Percentiles rank a stretch among this genome's conserved stretches.
Conservation (phyloP, 169 alveolate species). For the Plasmodium vinckei region DNA sequence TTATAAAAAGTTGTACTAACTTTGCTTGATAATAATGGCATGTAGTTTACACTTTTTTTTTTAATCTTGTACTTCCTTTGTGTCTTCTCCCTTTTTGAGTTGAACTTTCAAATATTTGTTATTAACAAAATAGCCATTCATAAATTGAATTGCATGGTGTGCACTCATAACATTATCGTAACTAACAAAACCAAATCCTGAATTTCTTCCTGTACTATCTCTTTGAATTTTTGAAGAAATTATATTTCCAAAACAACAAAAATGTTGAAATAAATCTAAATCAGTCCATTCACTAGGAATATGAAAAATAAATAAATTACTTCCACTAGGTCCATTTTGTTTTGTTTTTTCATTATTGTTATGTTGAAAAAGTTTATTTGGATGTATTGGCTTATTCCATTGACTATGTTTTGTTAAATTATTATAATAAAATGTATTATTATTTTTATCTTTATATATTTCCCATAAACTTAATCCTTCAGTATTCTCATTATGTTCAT, state of each 20-base stretch:
- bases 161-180: conserved; percentile 91
- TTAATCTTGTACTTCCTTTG: conserved; percentile 15
- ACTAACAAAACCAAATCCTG: conserved; percentile 93
- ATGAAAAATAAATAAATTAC: conserved; percentile 93
- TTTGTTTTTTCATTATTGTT: conserved; percentile 79
- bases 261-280: conserved; percentile 87
- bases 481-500: conserved; percentile 79
- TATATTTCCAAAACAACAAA: conserved; percentile 91
- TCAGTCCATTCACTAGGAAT: conserved; percentile 93
- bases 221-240: conserved; percentile 92
- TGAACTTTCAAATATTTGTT: conserved; percentile 90
- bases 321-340: conserved; percentile 92
- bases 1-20: no score
- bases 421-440: conserved; percentile 86
- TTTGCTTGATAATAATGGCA: no score
- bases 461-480: conserved; percentile 85
- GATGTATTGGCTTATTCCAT: conserved; percentile 93
- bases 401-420: conserved; percentile 89
- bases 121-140: conserved; percentile 92
- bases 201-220: conserved; percentile 86
- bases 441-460: conserved; percentile 82
- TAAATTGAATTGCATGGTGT: conserved; percentile 90
- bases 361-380: conserved; percentile 76
- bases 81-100: conserved; percentile 88
- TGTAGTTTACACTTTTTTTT: not conserved